Percentiles rank a stretch among this genome's conserved stretches.
Evolutionary conservation across 2,329 filamentous ascomycete species (phyloP).

Genomic region (Ophiocordyceps camponoti-rufipedis): DNA sequence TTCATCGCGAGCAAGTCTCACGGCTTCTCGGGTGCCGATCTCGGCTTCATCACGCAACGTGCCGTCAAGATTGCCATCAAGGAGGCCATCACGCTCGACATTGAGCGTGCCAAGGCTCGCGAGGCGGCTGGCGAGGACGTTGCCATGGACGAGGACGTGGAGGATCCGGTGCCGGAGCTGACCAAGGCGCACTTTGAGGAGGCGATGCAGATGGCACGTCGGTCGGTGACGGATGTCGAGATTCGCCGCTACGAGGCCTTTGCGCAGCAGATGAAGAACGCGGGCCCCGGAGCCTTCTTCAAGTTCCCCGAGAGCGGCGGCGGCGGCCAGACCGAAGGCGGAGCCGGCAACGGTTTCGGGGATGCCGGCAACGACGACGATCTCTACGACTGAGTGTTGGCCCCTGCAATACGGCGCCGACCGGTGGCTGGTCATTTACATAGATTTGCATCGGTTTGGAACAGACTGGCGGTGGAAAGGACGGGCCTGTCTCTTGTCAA

Average conservation of each 20-base stretch:
- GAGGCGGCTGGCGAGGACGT: conserved; percentile 76
- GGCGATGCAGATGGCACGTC: conserved; percentile 87
- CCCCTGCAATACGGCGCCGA: conserved; percentile 5
- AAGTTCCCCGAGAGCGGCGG: conserved; percentile 67
- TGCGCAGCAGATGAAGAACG: conserved; percentile 97
- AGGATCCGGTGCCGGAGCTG: conserved; percentile 90
- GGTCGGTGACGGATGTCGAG: conserved; percentile 91
- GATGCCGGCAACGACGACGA: conserved; percentile 88
- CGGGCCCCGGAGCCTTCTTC: conserved; percentile 91
- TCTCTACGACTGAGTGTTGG: conserved; percentile 69
- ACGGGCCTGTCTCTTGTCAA: neutral
- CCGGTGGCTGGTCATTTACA: conserved; percentile 26
- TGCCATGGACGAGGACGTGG: conserved; percentile 46
- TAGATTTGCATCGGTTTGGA: conserved; percentile 14
- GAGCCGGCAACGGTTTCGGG: conserved; percentile 50
- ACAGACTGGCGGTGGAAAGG: neutral
- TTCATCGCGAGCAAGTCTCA: conserved; percentile 96
- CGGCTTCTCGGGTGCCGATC: conserved; percentile 98
- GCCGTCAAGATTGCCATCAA: conserved; percentile 99
- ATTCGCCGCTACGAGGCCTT: conserved; percentile 97
- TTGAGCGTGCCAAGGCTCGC: conserved; percentile 75
- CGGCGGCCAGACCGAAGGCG: conserved; percentile 43
- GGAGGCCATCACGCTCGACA: conserved; percentile 77
- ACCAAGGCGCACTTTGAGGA: conserved; percentile 97
- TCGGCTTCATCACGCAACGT: conserved; percentile 96